phyloP scores from a whole-genome alignment of 176 grass and related monocot genomes.

The Oryza brachyantha region DNA sequence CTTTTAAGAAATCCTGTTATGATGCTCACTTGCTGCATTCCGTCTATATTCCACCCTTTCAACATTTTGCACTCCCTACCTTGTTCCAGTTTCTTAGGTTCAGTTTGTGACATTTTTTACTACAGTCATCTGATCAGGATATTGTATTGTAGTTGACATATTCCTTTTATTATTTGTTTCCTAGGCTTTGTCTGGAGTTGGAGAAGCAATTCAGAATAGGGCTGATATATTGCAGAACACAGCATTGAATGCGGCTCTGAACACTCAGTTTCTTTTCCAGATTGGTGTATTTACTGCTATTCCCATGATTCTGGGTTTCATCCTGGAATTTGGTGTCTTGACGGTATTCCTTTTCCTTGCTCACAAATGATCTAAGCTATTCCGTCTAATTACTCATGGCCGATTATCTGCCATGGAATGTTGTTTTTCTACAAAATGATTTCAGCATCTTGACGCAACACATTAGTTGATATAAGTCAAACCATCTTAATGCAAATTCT shows the following conservation, averaged over 20 bases:
- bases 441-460: neutral
- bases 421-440: neutral
- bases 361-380: neutral
- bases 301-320: conserved; percentile 89
- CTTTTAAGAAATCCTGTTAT: neutral
- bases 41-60: too few relatives aligned
- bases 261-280: conserved; percentile 94
- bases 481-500: conserved; percentile 9
- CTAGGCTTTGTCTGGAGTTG: conserved; percentile 96
- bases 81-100: neutral
- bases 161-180: conserved; percentile 20
- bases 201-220: conserved; percentile 70
- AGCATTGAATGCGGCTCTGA: conserved; percentile 65
- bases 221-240: conserved; percentile 69
- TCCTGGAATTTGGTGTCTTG: conserved; percentile 77
- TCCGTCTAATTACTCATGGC: neutral
- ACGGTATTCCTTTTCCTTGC: conserved; percentile 49
- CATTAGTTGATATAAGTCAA: neutral
- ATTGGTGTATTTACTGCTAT: conserved; percentile 92
- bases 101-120: neutral
- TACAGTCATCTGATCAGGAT: neutral
- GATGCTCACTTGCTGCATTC: neutral
- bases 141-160: conserved; percentile 9
- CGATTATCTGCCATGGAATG: neutral
- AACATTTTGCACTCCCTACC: neutral